phyloP scores from a whole-genome alignment of 139 green algal species.

The Chlamydomonas eustigma region DNA sequence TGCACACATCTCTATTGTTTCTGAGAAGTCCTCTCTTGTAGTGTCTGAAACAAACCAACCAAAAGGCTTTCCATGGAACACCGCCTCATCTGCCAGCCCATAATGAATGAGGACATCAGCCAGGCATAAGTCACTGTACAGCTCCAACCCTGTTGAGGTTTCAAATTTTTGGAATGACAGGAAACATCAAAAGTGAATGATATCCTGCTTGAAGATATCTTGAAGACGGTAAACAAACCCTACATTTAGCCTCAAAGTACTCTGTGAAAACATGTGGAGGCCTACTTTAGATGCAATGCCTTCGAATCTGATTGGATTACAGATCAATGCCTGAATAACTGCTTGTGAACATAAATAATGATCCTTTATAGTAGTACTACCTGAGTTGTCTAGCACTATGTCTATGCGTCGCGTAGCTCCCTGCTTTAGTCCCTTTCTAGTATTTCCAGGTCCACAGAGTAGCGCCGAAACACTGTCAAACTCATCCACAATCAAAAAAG shows the following conservation, averaged over 20 bases:
- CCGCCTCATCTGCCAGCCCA: constrained; percentile 26
- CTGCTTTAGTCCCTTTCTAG: not conserved
- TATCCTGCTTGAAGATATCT: no score
- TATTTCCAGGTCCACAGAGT: constrained; percentile 1
- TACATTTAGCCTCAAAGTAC: no score
- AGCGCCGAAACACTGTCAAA: constrained; percentile 24
- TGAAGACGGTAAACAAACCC: no score
- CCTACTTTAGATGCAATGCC: no score
- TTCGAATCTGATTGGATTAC: no score
- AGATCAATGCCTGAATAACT: no score
- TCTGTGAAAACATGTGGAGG: no score
- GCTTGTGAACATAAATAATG: no score
- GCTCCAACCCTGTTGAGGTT: constrained; percentile 40
- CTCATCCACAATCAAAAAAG: constrained; percentile 40
- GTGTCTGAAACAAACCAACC: constrained; percentile 54
- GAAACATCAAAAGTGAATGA: no score
- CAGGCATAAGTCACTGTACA: constrained; percentile 42
- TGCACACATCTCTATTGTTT: constrained; percentile 15
- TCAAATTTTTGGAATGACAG: no score
- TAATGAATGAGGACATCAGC: constrained; percentile 34
- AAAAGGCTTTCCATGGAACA: constrained; percentile 50
- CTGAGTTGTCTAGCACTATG: constrained; percentile 44
- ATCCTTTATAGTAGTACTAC: no score
- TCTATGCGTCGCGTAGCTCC: constrained; percentile 12
- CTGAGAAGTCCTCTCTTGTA: constrained; percentile 21